Percentiles rank a stretch among this genome's conserved stretches.
phyloP scores from a whole-genome alignment of 2,329 filamentous ascomycete species.

The Penicillium fuscoglaucum region DNA sequence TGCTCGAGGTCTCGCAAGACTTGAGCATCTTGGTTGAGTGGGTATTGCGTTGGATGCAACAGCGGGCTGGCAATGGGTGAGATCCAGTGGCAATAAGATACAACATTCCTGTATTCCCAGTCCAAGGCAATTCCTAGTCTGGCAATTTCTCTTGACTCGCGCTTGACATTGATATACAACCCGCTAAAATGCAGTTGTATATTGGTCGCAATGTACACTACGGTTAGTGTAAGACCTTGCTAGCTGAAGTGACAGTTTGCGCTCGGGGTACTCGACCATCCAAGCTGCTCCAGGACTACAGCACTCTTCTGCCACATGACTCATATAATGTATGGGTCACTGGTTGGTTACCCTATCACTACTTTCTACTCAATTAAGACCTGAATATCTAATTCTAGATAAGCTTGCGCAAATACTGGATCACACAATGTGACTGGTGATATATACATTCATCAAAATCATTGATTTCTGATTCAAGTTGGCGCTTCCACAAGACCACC shows the following conservation, averaged over 20 bases:
- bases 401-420: not conserved
- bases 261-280: not conserved
- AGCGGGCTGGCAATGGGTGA: conserved; percentile 29
- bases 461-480: not conserved
- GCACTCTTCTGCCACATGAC: not conserved
- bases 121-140: not conserved
- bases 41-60: conserved; percentile 40
- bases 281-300: not conserved
- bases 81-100: not conserved
- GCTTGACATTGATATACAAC: not conserved
- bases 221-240: not conserved
- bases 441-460: not conserved
- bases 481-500: too few relatives aligned
- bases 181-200: not conserved
- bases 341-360: not conserved
- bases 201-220: not conserved
- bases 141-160: not conserved
- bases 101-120: not conserved
- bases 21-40: conserved; percentile 48
- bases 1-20: conserved; percentile 48
- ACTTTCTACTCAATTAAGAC: not conserved
- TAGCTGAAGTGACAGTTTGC: not conserved
- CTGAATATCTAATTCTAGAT: not conserved
- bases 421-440: not conserved
- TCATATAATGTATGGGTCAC: not conserved